Conservation (phyloP, 2,329 filamentous ascomycete genomes). For the Neofusicoccum cordaticola region DNA sequence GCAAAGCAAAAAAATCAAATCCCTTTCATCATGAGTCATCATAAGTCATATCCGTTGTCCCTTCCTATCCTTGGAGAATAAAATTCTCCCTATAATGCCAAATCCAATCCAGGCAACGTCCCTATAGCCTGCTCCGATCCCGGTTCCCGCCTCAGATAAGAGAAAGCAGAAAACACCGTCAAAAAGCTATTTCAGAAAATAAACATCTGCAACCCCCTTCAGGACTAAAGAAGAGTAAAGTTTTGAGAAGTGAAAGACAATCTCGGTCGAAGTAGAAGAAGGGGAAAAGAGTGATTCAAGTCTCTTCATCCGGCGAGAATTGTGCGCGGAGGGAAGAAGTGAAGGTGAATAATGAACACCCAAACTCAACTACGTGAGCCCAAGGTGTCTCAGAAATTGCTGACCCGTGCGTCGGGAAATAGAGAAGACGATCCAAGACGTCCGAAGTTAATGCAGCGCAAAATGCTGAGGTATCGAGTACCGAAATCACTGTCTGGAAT, state of each 20-base stretch:
- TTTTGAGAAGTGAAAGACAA: background rate
- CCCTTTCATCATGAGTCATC: constrained; percentile 7
- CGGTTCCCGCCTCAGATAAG: background rate
- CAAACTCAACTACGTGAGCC: background rate
- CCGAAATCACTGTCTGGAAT: constrained; percentile 55
- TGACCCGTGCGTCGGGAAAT: background rate
- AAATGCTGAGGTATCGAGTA: background rate
- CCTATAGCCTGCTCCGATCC: background rate
- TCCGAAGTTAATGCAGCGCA: background rate
- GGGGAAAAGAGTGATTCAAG: background rate
- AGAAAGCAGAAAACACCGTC: background rate
- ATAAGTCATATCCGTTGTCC: background rate
- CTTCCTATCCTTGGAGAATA: background rate
- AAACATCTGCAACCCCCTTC: background rate
- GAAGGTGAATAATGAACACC: background rate
- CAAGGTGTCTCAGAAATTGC: background rate
- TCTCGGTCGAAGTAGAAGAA: background rate
- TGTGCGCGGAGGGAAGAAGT: background rate
- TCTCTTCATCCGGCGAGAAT: background rate
- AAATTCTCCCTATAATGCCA: too few species aligned
- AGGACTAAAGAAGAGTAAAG: background rate
- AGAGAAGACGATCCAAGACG: background rate
- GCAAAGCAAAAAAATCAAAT: background rate
- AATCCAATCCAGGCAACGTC: background rate
- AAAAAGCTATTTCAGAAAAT: background rate